phyloP scores from a whole-genome alignment of 345 rosid species.

The Atalantia buxifolia region DNA sequence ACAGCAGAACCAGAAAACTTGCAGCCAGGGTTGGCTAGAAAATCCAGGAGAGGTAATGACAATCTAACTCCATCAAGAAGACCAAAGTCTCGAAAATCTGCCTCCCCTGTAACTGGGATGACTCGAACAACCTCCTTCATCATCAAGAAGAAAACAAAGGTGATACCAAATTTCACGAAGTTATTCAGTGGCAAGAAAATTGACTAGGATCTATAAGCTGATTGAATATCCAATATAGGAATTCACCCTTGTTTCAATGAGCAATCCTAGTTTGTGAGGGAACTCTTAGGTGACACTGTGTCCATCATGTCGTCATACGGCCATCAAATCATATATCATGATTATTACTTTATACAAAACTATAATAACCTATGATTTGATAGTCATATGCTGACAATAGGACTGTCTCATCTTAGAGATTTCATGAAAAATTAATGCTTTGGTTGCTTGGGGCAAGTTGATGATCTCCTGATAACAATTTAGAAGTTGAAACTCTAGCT shows the following conservation, averaged over 20 bases:
- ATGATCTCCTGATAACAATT: neutral
- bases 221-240: neutral
- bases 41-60: slow-evolving; percentile 29
- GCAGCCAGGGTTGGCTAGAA: slow-evolving; percentile 27
- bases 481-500: neutral
- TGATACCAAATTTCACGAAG: slow-evolving; percentile 54
- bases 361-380: too few species aligned
- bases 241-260: neutral
- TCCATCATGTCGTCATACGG: too few species aligned
- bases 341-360: too few species aligned
- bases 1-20: slow-evolving; percentile 22
- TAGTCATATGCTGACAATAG: too few species aligned
- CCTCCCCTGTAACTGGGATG: slow-evolving; percentile 41
- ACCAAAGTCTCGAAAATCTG: slow-evolving; percentile 36
- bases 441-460: neutral
- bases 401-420: too few species aligned
- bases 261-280: neutral
- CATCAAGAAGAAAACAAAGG: slow-evolving; percentile 56
- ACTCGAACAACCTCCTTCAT: slow-evolving; percentile 41
- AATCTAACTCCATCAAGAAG: slow-evolving; percentile 35
- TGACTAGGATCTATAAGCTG: slow-evolving; percentile 13
- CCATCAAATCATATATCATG: too few species aligned
- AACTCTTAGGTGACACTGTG: too few species aligned
- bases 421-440: too few species aligned
- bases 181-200: slow-evolving; percentile 43